Evolutionary conservation across 306 rosid genomes (phyloP).

Genomic region (Dalbergia cultrata): DNA sequence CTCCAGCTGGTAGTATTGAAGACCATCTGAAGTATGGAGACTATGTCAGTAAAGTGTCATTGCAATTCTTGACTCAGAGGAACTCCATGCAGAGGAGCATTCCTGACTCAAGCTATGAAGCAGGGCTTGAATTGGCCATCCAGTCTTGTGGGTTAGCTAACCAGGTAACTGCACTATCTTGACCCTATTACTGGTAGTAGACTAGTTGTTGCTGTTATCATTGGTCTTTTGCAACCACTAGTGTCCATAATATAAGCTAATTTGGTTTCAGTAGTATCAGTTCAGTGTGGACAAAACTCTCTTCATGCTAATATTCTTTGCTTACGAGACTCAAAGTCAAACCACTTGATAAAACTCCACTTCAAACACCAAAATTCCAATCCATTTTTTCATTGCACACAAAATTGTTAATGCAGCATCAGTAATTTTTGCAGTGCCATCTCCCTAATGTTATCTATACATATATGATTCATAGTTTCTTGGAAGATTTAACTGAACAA

Average conservation of each 20-base stretch:
- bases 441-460: not conserved
- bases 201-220: not conserved
- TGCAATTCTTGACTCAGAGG: slow-evolving; percentile 53
- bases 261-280: no score
- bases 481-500: slow-evolving; percentile 30
- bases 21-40: slow-evolving; percentile 89
- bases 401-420: not conserved
- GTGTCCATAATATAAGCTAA: not conserved
- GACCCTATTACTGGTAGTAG: not conserved
- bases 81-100: slow-evolving; percentile 47
- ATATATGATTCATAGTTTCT: not conserved
- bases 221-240: not conserved
- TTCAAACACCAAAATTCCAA: slow-evolving; percentile 6
- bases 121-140: slow-evolving; percentile 78
- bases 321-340: no score
- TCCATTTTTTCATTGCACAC: slow-evolving; percentile 9
- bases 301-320: no score
- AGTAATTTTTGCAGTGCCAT: not conserved
- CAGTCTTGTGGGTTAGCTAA: slow-evolving; percentile 68
- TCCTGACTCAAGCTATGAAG: slow-evolving; percentile 78
- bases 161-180: slow-evolving; percentile 60
- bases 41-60: slow-evolving; percentile 57
- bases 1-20: slow-evolving; percentile 62
- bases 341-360: no score
- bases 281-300: no score